Evolutionary conservation across 805 yeast species (phyloP), one percentile per base, ranked within the genome.

Genomic region (Candida incommunis): DNA sequence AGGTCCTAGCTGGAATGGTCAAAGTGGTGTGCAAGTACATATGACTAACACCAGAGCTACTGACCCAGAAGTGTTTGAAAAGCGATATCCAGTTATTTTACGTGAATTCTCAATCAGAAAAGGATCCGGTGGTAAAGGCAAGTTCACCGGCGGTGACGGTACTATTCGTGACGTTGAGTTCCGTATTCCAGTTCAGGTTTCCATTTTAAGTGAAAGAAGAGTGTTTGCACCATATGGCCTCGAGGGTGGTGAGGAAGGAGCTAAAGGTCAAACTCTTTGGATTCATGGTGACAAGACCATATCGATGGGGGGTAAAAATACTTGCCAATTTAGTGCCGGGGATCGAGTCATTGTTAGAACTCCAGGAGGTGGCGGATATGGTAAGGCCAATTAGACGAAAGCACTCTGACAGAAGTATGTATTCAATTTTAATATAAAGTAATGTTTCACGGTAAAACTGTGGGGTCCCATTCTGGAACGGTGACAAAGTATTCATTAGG

Each of bases 11-110:
- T 86, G 94, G 88, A 65, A 81, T 53, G 96, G 96, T 41, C 81
- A 80, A 43, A 73, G 80, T 48, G 95, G 85, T n/a, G 94, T 87
- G 2, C 96, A 87, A 56, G 83, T 94, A 3, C 92, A 87, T 60
- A 87, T 90, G 80, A 88, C 96, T 23, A 87, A 87, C 62, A 87
- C 96, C 1, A 71, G 95, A 56, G 84, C 87, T 62, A 87, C 96
- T 0, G 96, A 87, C 59, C 80, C 87, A 3, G 96, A 87, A 62
- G 72, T 87, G 11, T 80, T 87, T 57, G 96, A 87, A 60, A 79
- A 82, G 59, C 68, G 96, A 44, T 87, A 87, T 56, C 96, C 96
- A 0, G 88, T 84, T 4, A 63, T 87, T 5, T 62, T 87, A 25
- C 76, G 73, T 47, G 80, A 82, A 56, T 88, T 81, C 54, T 69